These are phyloP conservation scores for Hortiboletus flavorubellus DNA, from an alignment of 768 basidiomycete genomes.

Conservation along the genomic window DNA sequence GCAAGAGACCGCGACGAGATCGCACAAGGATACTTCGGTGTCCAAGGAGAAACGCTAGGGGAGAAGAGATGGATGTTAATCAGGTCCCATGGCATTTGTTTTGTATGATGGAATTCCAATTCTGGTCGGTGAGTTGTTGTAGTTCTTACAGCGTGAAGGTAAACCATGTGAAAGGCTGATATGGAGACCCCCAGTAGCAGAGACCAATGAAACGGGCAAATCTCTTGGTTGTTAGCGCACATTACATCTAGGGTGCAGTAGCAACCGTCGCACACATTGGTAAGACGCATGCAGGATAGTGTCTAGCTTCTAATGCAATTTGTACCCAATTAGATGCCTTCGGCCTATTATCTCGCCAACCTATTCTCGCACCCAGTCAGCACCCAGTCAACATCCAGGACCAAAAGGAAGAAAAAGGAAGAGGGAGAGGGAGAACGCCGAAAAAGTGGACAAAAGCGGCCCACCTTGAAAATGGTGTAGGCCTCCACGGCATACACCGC, in stretches of 20 bases:
- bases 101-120: too few relatives aligned
- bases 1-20: background rate
- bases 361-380: slow-evolving; percentile 32
- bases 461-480: slow-evolving; percentile 85
- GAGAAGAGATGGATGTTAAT: too few relatives aligned
- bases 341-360: slow-evolving; percentile 88
- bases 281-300: background rate
- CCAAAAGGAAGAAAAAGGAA: background rate
- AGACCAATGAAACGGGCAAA: background rate
- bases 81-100: too few relatives aligned
- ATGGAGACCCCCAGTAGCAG: background rate
- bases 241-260: slow-evolving; percentile 11
- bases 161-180: background rate
- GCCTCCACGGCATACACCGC: slow-evolving; percentile 81
- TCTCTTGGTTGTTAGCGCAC: slow-evolving; percentile 4
- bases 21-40: background rate
- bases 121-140: background rate
- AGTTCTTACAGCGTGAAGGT: background rate
- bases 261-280: background rate
- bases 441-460: slow-evolving; percentile 11
- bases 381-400: slow-evolving; percentile 3
- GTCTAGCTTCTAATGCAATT: slow-evolving; percentile 46
- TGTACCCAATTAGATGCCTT: slow-evolving; percentile 77
- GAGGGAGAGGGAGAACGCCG: background rate
- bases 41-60: background rate